phyloP scores from a whole-genome alignment of 495 filamentous ascomycete species.

The Neurospora sp. region DNA sequence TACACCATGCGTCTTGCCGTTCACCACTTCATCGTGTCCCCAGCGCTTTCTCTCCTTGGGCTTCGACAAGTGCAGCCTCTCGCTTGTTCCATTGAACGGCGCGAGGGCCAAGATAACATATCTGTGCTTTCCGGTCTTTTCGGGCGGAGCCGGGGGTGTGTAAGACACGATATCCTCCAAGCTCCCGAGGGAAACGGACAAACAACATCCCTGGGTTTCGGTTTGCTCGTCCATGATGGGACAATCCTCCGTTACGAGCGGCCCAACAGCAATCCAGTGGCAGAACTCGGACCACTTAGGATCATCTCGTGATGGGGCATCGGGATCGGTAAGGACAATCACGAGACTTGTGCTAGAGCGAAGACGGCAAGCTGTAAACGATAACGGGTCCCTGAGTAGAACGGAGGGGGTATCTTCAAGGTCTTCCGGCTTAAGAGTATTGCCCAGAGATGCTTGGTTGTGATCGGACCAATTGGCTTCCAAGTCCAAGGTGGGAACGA shows the following conservation, averaged over 20 bases:
- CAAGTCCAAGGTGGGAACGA: constrained; percentile 44
- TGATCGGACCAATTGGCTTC: constrained; percentile 39
- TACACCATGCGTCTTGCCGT: constrained; percentile 45
- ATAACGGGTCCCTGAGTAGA: constrained; percentile 12
- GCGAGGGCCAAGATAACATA: constrained; percentile 56
- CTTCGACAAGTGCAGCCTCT: constrained; percentile 35
- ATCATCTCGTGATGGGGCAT: constrained; percentile 54
- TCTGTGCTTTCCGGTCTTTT: constrained; percentile 56
- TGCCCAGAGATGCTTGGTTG: constrained; percentile 45
- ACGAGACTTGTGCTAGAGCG: constrained; percentile 18
- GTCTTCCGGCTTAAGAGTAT: constrained; percentile 43
- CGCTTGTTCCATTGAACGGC: constrained; percentile 29
- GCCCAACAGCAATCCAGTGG: constrained; percentile 53
- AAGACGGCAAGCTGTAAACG: constrained; percentile 8
- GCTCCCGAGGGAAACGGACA: constrained; percentile 11
- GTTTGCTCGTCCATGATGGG: constrained; percentile 3
- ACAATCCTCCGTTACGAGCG: background rate
- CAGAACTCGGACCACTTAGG: constrained; percentile 63
- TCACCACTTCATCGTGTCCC: constrained; percentile 32
- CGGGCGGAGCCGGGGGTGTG: constrained; percentile 51
- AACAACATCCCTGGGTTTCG: background rate
- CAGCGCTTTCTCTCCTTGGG: constrained; percentile 52
- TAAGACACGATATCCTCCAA: constrained; percentile 43
- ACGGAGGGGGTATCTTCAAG: constrained; percentile 43
- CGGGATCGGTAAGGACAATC: constrained; percentile 55